These are phyloP conservation scores for Dryas drummondii DNA, from an alignment of 306 rosid genomes.

Conservation along the genomic window DNA sequence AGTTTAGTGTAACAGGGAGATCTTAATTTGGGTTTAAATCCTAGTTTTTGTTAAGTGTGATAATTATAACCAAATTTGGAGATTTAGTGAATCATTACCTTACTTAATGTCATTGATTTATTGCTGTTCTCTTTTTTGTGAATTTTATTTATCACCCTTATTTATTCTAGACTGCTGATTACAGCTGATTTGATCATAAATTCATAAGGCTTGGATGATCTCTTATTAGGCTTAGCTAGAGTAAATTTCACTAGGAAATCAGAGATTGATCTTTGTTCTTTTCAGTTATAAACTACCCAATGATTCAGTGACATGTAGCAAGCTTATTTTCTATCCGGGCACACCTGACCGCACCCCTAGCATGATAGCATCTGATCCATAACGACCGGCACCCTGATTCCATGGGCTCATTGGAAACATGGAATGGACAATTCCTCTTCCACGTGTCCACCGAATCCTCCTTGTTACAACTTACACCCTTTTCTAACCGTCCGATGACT, in stretches of 20 bases:
- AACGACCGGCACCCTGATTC: neutral
- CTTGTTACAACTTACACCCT: neutral
- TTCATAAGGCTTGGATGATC: neutral
- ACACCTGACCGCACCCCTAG: conserved; percentile 18
- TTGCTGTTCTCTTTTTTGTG: no score
- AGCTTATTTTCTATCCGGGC: neutral
- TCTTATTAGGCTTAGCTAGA: no score
- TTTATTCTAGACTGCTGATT: neutral
- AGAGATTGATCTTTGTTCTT: neutral
- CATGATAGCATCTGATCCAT: conserved; percentile 9
- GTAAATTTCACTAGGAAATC: no score
- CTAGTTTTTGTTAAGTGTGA: neutral
- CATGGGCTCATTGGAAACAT: conserved; percentile 30
- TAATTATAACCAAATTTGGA: no score
- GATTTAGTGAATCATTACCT: no score
- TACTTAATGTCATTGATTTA: no score
- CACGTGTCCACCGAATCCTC: conserved; percentile 40
- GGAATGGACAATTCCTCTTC: conserved; percentile 26
- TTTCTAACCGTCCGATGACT: conserved; percentile 47
- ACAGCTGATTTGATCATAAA: neutral
- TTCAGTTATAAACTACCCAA: neutral
- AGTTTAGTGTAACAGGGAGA: no score
- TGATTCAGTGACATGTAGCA: neutral
- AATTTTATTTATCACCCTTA: no score
- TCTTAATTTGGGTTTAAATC: no score